Base-by-base conservation (phyloP, 495 filamentous ascomycete genomes). In the Aspergillus avenaceus region DNA sequence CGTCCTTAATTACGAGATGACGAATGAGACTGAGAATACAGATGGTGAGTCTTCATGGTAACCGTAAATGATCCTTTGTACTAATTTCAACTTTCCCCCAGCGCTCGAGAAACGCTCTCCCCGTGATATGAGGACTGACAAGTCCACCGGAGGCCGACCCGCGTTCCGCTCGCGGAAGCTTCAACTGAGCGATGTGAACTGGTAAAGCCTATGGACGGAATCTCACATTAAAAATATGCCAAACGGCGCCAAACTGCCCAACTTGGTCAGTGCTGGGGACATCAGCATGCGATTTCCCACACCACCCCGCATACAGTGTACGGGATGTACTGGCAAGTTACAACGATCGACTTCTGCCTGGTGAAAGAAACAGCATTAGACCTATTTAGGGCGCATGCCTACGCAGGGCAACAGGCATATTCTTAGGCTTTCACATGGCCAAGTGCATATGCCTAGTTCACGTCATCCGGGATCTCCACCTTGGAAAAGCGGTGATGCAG, bases 161-260 rank as follows among this genome's bases (percentile, higher is more conserved):
- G 84, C 86, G 46, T 91, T 95, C 64, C 86, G 92, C 12, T 84
- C 91, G 28, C 81, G 92, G 59, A 95, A 95, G 66, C 75, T 98
- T 49, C 92, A 97, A 61, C 80, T 97, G 41, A 96, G 88, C 63
- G 93, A 97, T 64, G 88, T 98, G 64, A 92, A 98, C 66, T 98
- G 93, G 93, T 97, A 92, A 60, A 45, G 45, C n/a, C n/a, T n/a
- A n/a, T 5, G 2, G 16, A 13, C 3, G 3, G 45, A 23, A 19
- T 32, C 19, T 3, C 22, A 38, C 14, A 25, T 23, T 23, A 25
- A 8, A 1, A 4, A 2, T 26, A 16, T 43, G 19, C 34, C n/a
- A 31, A 45, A 32, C 11, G 14, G 6, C 25, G 22, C 42, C 19
- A 18, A 31, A 18, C 18, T 13, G 26, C 4, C 2, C 9, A 27